phyloP scores from a whole-genome alignment of 129 eudicot genomes.

The Centrapalus pauciflorus region DNA sequence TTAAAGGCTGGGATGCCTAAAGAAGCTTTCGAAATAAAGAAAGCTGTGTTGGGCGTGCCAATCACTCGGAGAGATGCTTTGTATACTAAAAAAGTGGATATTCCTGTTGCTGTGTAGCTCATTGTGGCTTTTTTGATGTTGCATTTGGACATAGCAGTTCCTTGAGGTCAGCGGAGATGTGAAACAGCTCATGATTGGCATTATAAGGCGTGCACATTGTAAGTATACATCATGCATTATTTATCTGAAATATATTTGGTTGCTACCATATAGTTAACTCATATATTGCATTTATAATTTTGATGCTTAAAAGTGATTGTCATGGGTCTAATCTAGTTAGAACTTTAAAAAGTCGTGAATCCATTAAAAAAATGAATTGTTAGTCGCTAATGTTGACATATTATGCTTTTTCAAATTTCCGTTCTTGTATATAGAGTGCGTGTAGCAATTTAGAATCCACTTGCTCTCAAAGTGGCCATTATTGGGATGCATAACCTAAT shows the following conservation, averaged over 20 bases:
- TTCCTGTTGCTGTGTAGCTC: constrained; percentile 52
- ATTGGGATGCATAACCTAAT: neutral
- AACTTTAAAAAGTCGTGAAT: neutral
- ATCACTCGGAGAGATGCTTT: constrained; percentile 25
- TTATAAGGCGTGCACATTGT: constrained; percentile 19
- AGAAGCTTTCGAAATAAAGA: constrained; percentile 64
- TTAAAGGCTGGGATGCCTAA: constrained; percentile 85
- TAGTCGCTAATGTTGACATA: neutral
- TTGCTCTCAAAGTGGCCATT: neutral
- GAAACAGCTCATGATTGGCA: constrained; percentile 4
- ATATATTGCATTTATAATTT: neutral
- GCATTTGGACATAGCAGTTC: constrained; percentile 11
- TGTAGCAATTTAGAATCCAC: neutral
- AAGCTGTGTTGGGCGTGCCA: constrained; percentile 32
- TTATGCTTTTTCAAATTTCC: neutral
- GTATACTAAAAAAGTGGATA: constrained; percentile 25
- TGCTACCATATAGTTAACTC: neutral
- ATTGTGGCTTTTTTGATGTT: constrained; percentile 20
- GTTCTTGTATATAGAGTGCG: neutral
- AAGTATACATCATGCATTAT: neutral
- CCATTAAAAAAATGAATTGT: neutral
- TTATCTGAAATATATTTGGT: neutral
- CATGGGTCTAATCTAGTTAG: neutral
- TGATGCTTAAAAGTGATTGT: constrained; percentile 5
- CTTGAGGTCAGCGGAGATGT: constrained; percentile 11